These are phyloP conservation scores for Zasmidium cellare DNA, from an alignment of 2,329 filamentous ascomycete species.

Conservation along the genomic window DNA sequence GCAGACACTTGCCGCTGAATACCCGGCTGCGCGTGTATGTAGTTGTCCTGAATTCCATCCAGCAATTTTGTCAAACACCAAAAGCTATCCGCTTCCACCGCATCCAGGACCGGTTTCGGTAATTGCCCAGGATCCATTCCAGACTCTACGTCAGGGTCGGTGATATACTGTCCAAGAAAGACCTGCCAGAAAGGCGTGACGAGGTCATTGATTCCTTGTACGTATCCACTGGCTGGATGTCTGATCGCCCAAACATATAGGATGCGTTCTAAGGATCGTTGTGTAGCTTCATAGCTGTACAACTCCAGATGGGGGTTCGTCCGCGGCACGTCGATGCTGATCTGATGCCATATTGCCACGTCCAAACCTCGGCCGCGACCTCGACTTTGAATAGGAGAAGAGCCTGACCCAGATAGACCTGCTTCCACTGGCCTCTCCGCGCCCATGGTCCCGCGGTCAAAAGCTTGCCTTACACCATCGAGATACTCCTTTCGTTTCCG, in stretches of 20 bases:
- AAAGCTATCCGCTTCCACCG: conserved; percentile 95
- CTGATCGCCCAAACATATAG: conserved; percentile 97
- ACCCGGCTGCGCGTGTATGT: conserved; percentile 95
- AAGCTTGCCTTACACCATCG: conserved; percentile 76
- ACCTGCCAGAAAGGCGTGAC: conserved; percentile 99
- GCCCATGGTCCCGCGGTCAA: conserved; percentile 54
- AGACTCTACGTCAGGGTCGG: conserved; percentile 85
- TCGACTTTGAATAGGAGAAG: conserved; percentile 50
- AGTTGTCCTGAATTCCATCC: conserved; percentile 99
- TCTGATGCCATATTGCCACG: conserved; percentile 98
- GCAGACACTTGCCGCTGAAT: conserved; percentile 92
- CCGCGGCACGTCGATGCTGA: conserved; percentile 94
- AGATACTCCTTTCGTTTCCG: conserved; percentile 95
- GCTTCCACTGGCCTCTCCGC: conserved; percentile 46
- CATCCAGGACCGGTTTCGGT: conserved; percentile 85
- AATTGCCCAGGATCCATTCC: conserved; percentile 97
- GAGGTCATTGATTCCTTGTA: conserved; percentile 97
- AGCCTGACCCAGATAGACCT: conserved; percentile 52
- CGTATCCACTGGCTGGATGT: conserved; percentile 95
- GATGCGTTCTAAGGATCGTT: conserved; percentile 89
- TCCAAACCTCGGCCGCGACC: conserved; percentile 76
- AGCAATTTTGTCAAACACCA: conserved; percentile 97
- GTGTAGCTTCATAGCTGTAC: conserved; percentile 94
- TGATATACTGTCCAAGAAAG: conserved; percentile 91
- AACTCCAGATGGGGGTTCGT: conserved; percentile 95